A percentile compares a stretch with the other conserved stretches of the same genome.
Evolutionary conservation across 2,329 filamentous ascomycete genomes (phyloP).

Genomic region (Claviceps quebecensis): DNA sequence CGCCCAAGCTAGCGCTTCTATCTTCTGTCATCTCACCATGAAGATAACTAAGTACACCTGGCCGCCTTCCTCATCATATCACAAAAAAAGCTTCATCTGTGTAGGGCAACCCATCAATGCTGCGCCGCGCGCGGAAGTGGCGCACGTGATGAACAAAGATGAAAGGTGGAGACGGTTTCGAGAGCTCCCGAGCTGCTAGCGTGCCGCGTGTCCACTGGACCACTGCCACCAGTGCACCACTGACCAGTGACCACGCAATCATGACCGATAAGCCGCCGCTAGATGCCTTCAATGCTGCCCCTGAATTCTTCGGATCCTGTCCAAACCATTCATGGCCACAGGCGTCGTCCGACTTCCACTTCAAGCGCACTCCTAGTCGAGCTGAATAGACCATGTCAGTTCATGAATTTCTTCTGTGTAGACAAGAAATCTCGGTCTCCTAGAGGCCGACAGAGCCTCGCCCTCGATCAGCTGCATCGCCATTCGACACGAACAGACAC

Average conservation of each 20-base stretch:
- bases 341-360: background rate
- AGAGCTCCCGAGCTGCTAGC: background rate
- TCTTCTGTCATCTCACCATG: too few species aligned
- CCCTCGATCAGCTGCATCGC: background rate
- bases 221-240: too few species aligned
- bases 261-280: background rate
- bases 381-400: too few species aligned
- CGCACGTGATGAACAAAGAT: background rate
- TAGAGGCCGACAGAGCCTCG: background rate
- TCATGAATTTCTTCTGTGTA: too few species aligned
- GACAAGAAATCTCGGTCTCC: background rate
- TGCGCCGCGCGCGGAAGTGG: background rate
- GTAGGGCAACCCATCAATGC: background rate
- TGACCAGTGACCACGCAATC: background rate
- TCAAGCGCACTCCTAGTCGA: too few species aligned
- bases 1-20: too few species aligned
- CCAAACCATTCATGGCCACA: background rate
- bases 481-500: slow-evolving; percentile 1
- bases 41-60: too few species aligned
- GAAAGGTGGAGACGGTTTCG: background rate
- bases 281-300: background rate
- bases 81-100: too few species aligned
- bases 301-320: background rate
- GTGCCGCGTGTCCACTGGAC: background rate
- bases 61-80: too few species aligned